phyloP scores from a whole-genome alignment of 2,329 filamentous ascomycete species.

The Orbilia oligospora region DNA sequence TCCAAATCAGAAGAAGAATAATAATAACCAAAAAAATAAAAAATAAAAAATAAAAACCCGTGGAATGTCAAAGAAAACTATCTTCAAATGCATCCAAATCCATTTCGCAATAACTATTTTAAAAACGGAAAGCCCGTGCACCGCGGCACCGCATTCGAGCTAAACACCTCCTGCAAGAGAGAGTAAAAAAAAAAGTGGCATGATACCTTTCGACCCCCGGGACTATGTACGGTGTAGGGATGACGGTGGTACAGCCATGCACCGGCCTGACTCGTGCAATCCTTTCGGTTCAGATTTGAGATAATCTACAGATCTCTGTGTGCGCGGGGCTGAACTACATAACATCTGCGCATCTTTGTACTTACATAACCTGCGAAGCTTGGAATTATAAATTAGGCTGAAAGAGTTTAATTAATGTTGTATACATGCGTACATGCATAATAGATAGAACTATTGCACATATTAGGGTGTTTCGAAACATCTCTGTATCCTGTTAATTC shows the following conservation, averaged over 20 bases:
- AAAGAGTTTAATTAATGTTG: not conserved
- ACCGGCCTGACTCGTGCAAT: conserved; percentile 35
- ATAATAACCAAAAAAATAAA: not conserved
- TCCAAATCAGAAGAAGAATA: too few relatives aligned
- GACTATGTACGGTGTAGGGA: conserved; percentile 1
- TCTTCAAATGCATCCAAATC: too few relatives aligned
- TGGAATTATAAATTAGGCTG: not conserved
- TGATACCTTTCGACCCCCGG: conserved; percentile 24
- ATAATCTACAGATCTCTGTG: not conserved
- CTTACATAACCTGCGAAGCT: not conserved
- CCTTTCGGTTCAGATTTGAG: not conserved
- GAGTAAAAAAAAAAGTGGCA: conserved; percentile 26
- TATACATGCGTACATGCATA: too few relatives aligned
- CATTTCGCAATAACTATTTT: not conserved
- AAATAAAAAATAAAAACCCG: not conserved
- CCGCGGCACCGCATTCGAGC: not conserved
- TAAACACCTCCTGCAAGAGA: not conserved
- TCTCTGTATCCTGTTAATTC: not conserved
- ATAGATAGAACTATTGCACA: too few relatives aligned
- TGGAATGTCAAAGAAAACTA: too few relatives aligned
- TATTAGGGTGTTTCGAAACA: not conserved
- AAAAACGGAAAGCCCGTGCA: conserved; percentile 12
- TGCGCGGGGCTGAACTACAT: conserved; percentile 1
- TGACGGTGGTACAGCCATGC: conserved; percentile 13
- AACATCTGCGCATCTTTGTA: too few relatives aligned